Conservation (phyloP, 345 rosid genomes). For the Acer negundo region DNA sequence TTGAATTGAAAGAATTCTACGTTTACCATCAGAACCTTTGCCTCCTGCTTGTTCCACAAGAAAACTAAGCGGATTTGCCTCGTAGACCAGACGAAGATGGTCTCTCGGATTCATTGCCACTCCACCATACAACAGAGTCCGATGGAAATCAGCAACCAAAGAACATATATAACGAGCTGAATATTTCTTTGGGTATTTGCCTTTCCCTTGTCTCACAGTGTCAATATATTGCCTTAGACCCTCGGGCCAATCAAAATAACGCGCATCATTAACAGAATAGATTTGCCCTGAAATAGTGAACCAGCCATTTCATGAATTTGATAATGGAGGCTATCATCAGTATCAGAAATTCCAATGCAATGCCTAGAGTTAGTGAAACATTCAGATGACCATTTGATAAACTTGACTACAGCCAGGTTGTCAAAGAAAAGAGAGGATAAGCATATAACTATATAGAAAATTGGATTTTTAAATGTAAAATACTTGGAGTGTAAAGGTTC, state of each 20-base stretch:
- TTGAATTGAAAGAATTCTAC: slow-evolving; percentile 75
- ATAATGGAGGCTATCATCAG: neutral
- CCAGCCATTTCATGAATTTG: neutral
- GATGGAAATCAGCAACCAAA: slow-evolving; percentile 88
- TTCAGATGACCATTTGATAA: neutral
- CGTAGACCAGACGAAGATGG: slow-evolving; percentile 89
- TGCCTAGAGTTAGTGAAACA: neutral
- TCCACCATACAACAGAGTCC: slow-evolving; percentile 88
- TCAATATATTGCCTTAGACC: slow-evolving; percentile 83
- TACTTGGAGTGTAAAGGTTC: neutral
- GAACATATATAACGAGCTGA: slow-evolving; percentile 95
- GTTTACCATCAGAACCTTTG: slow-evolving; percentile 78
- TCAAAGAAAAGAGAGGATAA: neutral
- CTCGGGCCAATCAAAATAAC: slow-evolving; percentile 95
- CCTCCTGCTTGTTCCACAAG: slow-evolving; percentile 92
- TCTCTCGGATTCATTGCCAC: slow-evolving; percentile 94
- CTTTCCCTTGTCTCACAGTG: slow-evolving; percentile 86
- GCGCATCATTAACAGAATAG: slow-evolving; percentile 89
- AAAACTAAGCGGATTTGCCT: slow-evolving; percentile 90
- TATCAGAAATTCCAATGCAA: slow-evolving; percentile 2
- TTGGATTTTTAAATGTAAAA: neutral
- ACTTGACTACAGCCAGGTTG: neutral
- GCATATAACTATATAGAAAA: neutral
- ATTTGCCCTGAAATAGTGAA: slow-evolving; percentile 67
- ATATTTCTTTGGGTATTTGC: slow-evolving; percentile 81